Conservation (phyloP, 441 rosid genomes). For the Daphne laureola region DNA sequence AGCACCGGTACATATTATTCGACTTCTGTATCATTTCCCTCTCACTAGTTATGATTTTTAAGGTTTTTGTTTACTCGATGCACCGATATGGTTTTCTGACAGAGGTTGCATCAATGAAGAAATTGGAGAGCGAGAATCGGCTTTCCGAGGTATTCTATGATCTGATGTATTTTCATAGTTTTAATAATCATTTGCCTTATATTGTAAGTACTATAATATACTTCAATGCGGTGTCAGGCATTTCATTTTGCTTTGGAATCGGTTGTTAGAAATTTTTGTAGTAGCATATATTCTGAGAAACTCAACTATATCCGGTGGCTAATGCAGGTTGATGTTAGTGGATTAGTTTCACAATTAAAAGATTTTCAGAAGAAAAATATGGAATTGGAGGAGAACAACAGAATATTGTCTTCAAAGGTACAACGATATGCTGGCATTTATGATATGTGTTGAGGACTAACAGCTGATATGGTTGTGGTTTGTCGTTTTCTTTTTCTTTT, state of each 20-base stretch:
- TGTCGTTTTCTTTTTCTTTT: not conserved
- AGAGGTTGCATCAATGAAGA: slow-evolving; percentile 55
- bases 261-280: too few relatives aligned
- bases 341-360: slow-evolving; percentile 77
- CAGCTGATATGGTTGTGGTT: not conserved
- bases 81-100: slow-evolving; percentile 3
- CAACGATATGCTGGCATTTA: slow-evolving; percentile 11
- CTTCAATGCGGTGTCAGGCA: not conserved
- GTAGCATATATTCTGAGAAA: too few relatives aligned
- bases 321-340: slow-evolving; percentile 75
- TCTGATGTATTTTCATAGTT: too few relatives aligned
- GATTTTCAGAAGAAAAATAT: slow-evolving; percentile 66
- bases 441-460: slow-evolving; percentile 1
- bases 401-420: slow-evolving; percentile 36
- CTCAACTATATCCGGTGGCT: slow-evolving; percentile 1
- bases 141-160: slow-evolving; percentile 59
- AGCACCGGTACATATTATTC: slow-evolving; percentile 35
- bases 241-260: not conserved
- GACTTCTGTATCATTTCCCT: slow-evolving; percentile 2
- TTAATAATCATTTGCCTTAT: too few relatives aligned
- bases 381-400: slow-evolving; percentile 65
- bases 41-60: not conserved
- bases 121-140: slow-evolving; percentile 74
- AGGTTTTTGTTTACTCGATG: not conserved
- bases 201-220: too few relatives aligned